Conservation (phyloP, 176 grass and related monocot genomes). For the Eremochloa ophiuroides region DNA sequence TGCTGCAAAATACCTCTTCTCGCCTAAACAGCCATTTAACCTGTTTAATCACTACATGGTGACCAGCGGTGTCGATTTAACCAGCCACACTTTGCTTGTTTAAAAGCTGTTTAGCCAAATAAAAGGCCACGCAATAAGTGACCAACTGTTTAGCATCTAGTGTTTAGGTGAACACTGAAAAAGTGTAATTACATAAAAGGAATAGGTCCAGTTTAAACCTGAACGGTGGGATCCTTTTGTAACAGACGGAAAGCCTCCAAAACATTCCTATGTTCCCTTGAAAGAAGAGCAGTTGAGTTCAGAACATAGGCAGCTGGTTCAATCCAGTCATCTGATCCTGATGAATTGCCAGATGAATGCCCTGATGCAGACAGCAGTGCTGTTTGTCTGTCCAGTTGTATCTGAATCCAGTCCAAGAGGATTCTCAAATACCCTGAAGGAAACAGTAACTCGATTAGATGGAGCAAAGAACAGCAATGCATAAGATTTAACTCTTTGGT, state of each 20-base stretch:
- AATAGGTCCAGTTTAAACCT: constrained; percentile 34
- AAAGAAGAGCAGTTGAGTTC: constrained; percentile 43
- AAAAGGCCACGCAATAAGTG: not conserved
- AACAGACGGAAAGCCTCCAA: constrained; percentile 74
- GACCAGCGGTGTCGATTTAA: not conserved
- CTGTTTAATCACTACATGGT: not conserved
- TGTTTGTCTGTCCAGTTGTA: constrained; percentile 14
- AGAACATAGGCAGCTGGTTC: constrained; percentile 73
- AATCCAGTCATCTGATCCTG: constrained; percentile 81
- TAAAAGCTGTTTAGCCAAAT: not conserved
- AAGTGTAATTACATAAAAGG: not conserved
- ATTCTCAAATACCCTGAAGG: constrained; percentile 47
- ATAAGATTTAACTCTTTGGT: not conserved
- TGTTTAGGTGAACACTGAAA: not conserved
- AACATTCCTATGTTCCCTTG: constrained; percentile 62
- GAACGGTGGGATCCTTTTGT: constrained; percentile 64
- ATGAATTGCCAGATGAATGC: constrained; percentile 41
- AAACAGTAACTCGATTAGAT: constrained; percentile 21
- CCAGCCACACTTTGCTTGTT: not conserved
- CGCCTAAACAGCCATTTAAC: too few relatives aligned
- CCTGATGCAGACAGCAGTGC: constrained; percentile 35
- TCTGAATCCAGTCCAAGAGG: constrained; percentile 22
- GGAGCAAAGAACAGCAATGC: not conserved
- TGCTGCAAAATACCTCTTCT: not conserved
- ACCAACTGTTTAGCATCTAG: not conserved